phyloP scores from a whole-genome alignment of 2,329 filamentous ascomycete species.

The Colletotrichum tropicale region DNA sequence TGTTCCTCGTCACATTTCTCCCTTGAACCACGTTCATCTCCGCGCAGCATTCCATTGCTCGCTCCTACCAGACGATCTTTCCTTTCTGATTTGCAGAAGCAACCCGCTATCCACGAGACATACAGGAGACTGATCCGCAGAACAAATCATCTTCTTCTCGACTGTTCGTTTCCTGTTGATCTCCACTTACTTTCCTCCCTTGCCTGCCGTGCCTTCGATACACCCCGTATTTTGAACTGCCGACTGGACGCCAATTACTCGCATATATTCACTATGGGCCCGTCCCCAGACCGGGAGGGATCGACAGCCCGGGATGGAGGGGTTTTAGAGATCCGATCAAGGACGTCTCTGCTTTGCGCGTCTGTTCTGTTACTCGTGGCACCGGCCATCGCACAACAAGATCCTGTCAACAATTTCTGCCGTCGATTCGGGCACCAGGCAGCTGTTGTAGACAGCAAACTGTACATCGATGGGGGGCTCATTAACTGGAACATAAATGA shows the following conservation, averaged over 20 bases:
- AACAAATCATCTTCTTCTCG: neutral
- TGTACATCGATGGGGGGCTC: slow-evolving; percentile 68
- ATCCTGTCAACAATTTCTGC: slow-evolving; percentile 60
- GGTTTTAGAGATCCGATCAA: neutral
- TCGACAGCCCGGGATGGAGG: neutral
- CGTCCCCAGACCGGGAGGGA: neutral
- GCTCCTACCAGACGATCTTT: neutral
- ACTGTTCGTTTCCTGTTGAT: neutral
- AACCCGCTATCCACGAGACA: neutral
- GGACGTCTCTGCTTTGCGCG: neutral
- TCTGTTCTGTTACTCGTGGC: neutral
- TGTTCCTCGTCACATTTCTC: neutral
- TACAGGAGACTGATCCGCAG: neutral
- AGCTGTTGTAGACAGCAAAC: slow-evolving; percentile 59
- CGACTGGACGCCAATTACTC: neutral
- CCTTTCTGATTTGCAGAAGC: neutral
- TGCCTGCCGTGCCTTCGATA: neutral
- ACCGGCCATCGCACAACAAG: slow-evolving; percentile 37
- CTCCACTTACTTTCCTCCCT: neutral
- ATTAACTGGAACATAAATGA: slow-evolving; percentile 51
- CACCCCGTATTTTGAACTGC: neutral
- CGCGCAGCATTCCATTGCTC: neutral
- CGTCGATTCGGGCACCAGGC: slow-evolving; percentile 64
- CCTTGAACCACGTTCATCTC: neutral
- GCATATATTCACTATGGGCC: neutral